Evolutionary conservation across 2,329 filamentous ascomycete species (phyloP), one percentile per base, ranked within the genome.

Genomic region (Orbilia oligospora): DNA sequence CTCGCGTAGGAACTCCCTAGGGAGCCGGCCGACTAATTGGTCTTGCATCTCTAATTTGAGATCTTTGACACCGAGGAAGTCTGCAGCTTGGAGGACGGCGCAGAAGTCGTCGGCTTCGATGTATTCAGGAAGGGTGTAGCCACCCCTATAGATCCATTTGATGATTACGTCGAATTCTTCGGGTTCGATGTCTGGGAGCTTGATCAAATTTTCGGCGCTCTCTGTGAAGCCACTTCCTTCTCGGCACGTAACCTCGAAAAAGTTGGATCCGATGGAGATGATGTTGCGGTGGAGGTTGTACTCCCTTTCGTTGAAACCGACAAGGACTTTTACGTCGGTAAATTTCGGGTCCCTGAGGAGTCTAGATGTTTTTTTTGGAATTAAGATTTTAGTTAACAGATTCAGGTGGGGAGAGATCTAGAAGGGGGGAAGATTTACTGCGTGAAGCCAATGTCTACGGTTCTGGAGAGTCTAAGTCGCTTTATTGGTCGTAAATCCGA

Each of bases 111-210:
- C 30, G 5, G 0, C 20, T 10, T 65, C 48, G 14, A 64, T 14
- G 20, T n/a, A 18, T 5, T 55, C 36, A 2, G 55, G 68, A 8
- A 71, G 55, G n/a, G 5, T 18, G n/a, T 67, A 61, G 9, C 33
- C 51, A 1, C 58, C 69, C 5, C 14, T 4, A 16, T 80, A 80
- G 1, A 81, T 44, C 80, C 80, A 81, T 16, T 56, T 41, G 14
- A 80, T 49, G n/a, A 80, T 24, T 9, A 53, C 24, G 22, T 81
- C 61, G 22, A 80, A 70, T 2, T 69, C 44, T 4, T 65, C 48
- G 6, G 68, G 41, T 12, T 79, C 70, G 27, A 76, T 72, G 3
- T 73, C 70, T 14, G 65, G 36, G 18, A 80, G 61, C 3, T 58
- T 46, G 33, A 67, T 49, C 12, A 58, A 14, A 2, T 33, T n/a